These are phyloP conservation scores for Hysterangium stoloniferum DNA, from an alignment of 768 basidiomycete species.

Conservation along the genomic window DNA sequence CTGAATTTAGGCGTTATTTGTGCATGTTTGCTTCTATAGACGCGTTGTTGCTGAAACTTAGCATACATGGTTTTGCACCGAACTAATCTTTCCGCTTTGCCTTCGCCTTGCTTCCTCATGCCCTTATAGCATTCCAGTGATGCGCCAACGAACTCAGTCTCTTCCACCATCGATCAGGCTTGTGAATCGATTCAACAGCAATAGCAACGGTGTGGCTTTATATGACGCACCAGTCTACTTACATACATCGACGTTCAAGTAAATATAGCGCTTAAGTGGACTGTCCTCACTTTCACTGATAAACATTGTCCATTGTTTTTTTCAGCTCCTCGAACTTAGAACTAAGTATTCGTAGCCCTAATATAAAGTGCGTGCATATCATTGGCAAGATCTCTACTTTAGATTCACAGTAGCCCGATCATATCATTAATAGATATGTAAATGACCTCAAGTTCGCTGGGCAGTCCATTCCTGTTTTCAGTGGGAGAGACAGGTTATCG, in stretches of 20 bases:
- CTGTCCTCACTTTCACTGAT: background rate
- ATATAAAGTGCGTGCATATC: background rate
- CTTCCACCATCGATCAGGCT: background rate
- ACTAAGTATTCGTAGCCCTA: slow-evolving; percentile 8
- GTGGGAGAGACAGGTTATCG: slow-evolving; percentile 5
- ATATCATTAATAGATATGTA: slow-evolving; percentile 1
- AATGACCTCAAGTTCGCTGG: slow-evolving; percentile 7
- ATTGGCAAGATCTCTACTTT: background rate
- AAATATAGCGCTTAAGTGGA: background rate
- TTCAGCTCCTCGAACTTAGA: background rate
- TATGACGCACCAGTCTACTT: slow-evolving; percentile 6
- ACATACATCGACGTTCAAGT: slow-evolving; percentile 6
- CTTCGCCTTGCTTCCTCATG: background rate
- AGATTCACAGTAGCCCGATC: background rate
- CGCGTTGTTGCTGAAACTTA: background rate
- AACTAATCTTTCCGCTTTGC: background rate
- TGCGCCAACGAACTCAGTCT: background rate
- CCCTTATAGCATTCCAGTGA: too few species aligned
- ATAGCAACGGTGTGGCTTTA: background rate
- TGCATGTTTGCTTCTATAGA: background rate
- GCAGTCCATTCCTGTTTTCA: slow-evolving; percentile 7
- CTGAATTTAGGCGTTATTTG: background rate
- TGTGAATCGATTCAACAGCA: background rate
- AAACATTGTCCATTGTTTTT: background rate
- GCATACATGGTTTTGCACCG: background rate